These are phyloP conservation scores for Chaetomium globosum DNA, from an alignment of 2,329 filamentous ascomycete species.

Conservation along the genomic window DNA sequence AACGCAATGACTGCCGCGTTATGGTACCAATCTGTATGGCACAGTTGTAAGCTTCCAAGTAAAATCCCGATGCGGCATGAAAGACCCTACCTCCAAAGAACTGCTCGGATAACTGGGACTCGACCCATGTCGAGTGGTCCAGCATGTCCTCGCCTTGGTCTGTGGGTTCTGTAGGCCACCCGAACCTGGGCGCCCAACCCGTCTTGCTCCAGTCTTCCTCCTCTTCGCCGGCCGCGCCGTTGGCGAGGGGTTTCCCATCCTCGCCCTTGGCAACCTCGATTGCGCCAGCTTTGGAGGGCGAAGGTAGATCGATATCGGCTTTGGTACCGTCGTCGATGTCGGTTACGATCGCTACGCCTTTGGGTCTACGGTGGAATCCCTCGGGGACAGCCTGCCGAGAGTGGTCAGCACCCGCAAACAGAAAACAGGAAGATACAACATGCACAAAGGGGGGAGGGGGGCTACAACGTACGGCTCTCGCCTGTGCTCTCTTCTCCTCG, in stretches of 20 bases:
- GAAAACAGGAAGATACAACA: neutral
- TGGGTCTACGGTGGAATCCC: constrained; percentile 64
- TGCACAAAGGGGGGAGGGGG: neutral
- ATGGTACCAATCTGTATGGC: constrained; percentile 84
- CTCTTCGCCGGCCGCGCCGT: constrained; percentile 58
- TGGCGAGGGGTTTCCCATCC: constrained; percentile 52
- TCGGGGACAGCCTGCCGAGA: constrained; percentile 60
- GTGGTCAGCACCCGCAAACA: constrained; percentile 15
- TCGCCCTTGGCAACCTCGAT: constrained; percentile 57
- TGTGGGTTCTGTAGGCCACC: constrained; percentile 62
- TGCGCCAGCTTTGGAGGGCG: constrained; percentile 70
- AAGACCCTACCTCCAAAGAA: constrained; percentile 75
- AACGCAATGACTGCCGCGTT: constrained; percentile 94
- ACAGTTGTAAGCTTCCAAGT: constrained; percentile 19
- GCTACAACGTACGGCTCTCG: constrained; percentile 65
- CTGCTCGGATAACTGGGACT: constrained; percentile 80
- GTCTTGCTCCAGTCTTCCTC: constrained; percentile 61
- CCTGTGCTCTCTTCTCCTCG: constrained; percentile 82
- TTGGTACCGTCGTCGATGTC: constrained; percentile 74
- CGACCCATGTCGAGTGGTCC: constrained; percentile 86
- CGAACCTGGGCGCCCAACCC: constrained; percentile 88
- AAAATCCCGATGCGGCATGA: neutral
- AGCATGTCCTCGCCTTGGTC: constrained; percentile 69
- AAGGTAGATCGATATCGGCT: constrained; percentile 75
- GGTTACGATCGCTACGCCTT: constrained; percentile 72